Base-by-base conservation (phyloP, 2,329 filamentous ascomycete genomes). In the Fusarium austroafricanum region DNA sequence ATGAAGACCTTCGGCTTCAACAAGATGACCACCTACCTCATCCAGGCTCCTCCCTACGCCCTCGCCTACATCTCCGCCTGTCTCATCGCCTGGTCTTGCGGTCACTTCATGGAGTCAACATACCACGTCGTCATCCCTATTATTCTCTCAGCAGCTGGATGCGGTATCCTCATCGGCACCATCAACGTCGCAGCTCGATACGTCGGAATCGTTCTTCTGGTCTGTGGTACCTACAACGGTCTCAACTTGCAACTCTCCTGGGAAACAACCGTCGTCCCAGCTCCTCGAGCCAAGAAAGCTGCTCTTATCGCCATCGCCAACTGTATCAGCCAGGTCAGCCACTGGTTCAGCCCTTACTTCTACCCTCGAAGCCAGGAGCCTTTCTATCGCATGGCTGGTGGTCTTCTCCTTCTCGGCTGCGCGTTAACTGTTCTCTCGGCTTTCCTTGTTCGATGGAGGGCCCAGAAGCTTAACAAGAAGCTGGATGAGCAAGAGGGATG, bases 331-430 rank as follows among this genome's bases (percentile, higher is more conserved):
- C 76, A 78, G 15, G 72, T 77, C 10, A 79, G 75, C n/a, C 80
- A 82, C 44, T 81, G 80, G 79, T 81, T 81, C 57, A 79, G 75
- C 2, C 79, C 79, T 0, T 80, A 81, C 60, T 82, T 82, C 59
- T 77, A 75, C 10, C 66, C 75, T 2, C 54, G 56, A 17, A 70
- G 70, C 42, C 75, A 77, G 31, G 75, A 76, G 33, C 75, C 75
- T 5, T 73, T 71, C 26, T 77, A 76, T 43, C 70, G 73, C 12
- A 73, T 73, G 10, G 75, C 73, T 7, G 75, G 75, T 12, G 75
- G 75, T 8, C 21, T 53, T n/a, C 33, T 55, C 4, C 35, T 38
- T n/a, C 64, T 65, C 5, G 35, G 60, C 17, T 55, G 58, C 3
- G 47, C 50, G 7, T 44, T 43, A 44, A 63, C 60, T 35, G 9